phyloP scores from a whole-genome alignment of 148 eudicot genomes.

The Camellia sinensis region DNA sequence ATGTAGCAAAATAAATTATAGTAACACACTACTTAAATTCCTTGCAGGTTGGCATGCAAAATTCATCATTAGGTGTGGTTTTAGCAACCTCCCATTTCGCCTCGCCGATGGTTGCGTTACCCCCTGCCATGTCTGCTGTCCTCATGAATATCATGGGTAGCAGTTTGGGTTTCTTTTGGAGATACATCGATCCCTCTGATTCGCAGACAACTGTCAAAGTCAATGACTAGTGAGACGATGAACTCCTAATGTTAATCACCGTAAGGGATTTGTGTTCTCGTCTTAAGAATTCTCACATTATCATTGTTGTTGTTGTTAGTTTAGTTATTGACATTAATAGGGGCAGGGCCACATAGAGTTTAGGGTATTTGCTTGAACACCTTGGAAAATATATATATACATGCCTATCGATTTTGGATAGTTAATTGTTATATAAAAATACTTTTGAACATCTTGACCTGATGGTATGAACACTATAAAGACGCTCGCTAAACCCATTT shows the following conservation, averaged over 20 bases:
- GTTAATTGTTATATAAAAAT: too few relatives aligned
- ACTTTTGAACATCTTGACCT: too few relatives aligned
- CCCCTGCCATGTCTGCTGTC: slow-evolving; percentile 67
- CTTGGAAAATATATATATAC: too few relatives aligned
- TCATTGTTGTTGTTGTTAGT: not conserved
- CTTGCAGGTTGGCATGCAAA: slow-evolving; percentile 75
- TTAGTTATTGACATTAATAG: not conserved
- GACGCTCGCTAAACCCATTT: too few relatives aligned
- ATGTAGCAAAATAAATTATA: too few relatives aligned
- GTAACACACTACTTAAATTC: not conserved
- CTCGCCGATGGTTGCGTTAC: slow-evolving; percentile 62
- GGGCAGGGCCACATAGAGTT: too few relatives aligned
- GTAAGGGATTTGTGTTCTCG: not conserved
- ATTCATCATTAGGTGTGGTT: slow-evolving; percentile 70
- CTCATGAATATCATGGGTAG: slow-evolving; percentile 75
- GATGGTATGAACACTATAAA: too few relatives aligned
- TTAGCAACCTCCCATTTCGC: slow-evolving; percentile 66
- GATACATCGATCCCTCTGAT: slow-evolving; percentile 47
- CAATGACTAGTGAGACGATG: not conserved
- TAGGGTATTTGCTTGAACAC: too few relatives aligned
- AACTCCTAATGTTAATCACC: not conserved
- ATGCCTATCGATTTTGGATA: too few relatives aligned
- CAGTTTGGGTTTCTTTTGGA: slow-evolving; percentile 65
- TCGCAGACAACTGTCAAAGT: slow-evolving; percentile 4
- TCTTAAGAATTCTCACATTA: not conserved